Conservation (phyloP, 306 rosid genomes). For the Myrica gale region DNA sequence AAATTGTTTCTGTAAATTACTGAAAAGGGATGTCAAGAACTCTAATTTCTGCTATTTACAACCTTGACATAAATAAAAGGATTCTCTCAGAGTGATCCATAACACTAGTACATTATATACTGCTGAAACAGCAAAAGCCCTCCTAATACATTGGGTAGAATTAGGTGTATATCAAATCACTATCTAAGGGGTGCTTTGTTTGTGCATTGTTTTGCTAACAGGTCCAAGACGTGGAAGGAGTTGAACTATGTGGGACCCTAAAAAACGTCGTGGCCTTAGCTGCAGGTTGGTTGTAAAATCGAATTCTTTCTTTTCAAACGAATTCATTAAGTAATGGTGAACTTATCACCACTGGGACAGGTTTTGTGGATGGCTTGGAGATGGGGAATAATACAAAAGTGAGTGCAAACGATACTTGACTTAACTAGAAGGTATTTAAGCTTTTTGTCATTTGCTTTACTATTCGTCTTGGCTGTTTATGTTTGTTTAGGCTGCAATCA, state of each 20-base stretch:
- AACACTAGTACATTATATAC: not conserved
- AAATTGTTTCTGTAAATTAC: not conserved
- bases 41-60: not conserved
- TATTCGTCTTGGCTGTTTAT: conserved; percentile 19
- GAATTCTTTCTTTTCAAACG: conserved; percentile 5
- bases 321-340: conserved; percentile 27
- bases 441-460: not conserved
- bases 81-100: conserved; percentile 4
- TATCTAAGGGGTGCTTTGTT: conserved; percentile 17
- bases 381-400: conserved; percentile 98
- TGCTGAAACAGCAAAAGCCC: not conserved
- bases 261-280: conserved; percentile 90
- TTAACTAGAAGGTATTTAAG: conserved; percentile 6
- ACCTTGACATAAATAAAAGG: not conserved
- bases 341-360: conserved; percentile 42
- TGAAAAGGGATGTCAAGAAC: not conserved
- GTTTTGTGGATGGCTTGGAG: conserved; percentile 94
- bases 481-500: conserved; percentile 77
- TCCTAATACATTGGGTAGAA: not conserved
- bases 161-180: not conserved
- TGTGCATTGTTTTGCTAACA: conserved; percentile 29
- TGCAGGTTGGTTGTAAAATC: conserved; percentile 56
- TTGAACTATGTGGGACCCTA: conserved; percentile 89
- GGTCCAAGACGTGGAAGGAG: conserved; percentile 93
- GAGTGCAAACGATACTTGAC: conserved; percentile 25